phyloP scores from a whole-genome alignment of 2,329 filamentous ascomycete species.

The Cercospora janseana region DNA sequence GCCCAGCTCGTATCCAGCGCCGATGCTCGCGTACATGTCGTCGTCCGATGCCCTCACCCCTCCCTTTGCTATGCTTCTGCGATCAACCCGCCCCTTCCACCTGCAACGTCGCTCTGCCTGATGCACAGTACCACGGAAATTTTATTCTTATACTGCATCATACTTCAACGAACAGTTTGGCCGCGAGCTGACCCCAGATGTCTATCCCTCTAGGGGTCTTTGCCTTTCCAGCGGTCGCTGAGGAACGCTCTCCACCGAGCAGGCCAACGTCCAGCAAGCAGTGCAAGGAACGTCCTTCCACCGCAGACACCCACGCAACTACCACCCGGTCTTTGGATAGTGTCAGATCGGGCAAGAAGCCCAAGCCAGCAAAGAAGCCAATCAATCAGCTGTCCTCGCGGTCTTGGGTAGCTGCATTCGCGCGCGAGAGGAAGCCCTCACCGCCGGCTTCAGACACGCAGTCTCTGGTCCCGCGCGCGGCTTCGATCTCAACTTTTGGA shows the following conservation, averaged over 20 bases:
- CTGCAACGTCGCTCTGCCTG: constrained; percentile 18
- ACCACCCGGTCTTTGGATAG: constrained; percentile 22
- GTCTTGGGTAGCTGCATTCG: constrained; percentile 24
- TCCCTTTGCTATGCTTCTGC: constrained; percentile 14
- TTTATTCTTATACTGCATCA: constrained; percentile 22
- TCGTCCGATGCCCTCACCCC: constrained; percentile 12
- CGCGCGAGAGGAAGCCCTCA: constrained; percentile 19
- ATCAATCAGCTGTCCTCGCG: constrained; percentile 19
- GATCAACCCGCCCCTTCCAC: constrained; percentile 7
- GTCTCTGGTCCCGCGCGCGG: constrained; percentile 11
- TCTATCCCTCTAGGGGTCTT: constrained; percentile 28
- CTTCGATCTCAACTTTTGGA: constrained; percentile 15
- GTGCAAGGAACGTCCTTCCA: constrained; percentile 14
- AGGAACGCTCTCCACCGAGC: constrained; percentile 18
- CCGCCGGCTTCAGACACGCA: constrained; percentile 14
- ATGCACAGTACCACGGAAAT: constrained; percentile 18
- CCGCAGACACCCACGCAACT: constrained; percentile 14
- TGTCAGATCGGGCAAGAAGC: constrained; percentile 15
- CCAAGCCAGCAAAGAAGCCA: constrained; percentile 20
- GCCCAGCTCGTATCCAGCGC: constrained; percentile 7
- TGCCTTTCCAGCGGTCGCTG: constrained; percentile 25
- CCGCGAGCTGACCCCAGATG: constrained; percentile 30
- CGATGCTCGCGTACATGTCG: constrained; percentile 9
- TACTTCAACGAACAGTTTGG: constrained; percentile 22
- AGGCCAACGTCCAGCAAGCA: constrained; percentile 18